Conservation (phyloP, 805 yeast genomes). For the Suhomyces sp. region DNA sequence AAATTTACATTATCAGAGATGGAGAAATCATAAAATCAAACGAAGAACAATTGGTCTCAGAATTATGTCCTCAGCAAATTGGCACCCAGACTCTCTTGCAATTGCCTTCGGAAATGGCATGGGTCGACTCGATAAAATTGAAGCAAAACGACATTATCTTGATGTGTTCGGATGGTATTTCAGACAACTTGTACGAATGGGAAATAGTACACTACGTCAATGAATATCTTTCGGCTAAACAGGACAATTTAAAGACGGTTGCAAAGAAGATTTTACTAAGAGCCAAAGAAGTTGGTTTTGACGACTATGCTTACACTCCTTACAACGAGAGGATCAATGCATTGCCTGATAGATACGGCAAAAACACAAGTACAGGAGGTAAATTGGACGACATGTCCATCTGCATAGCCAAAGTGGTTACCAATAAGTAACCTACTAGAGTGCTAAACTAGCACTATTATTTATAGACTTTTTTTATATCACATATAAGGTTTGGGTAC, state of each 20-base stretch:
- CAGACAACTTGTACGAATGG: conserved; percentile 50
- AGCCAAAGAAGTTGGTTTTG: conserved; percentile 50
- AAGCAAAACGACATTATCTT: conserved; percentile 42
- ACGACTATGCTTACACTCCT: conserved; percentile 51
- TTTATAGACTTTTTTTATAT: neutral
- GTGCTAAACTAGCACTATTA: neutral
- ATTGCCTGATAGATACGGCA: conserved; percentile 33
- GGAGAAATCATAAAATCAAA: conserved; percentile 42
- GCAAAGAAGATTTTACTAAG: conserved; percentile 40
- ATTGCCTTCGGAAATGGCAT: conserved; percentile 47
- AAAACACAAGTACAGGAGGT: conserved; percentile 44
- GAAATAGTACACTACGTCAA: conserved; percentile 42
- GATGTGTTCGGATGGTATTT: conserved; percentile 52
- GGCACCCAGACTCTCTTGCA: conserved; percentile 47
- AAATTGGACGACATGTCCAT: conserved; percentile 55
- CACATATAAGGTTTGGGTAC: neutral
- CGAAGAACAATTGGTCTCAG: conserved; percentile 45
- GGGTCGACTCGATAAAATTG: conserved; percentile 41
- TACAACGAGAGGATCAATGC: conserved; percentile 50
- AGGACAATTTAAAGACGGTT: conserved; percentile 34
- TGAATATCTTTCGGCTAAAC: conserved; percentile 24
- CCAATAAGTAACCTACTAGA: conserved; percentile 1
- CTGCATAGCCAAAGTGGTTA: conserved; percentile 44
- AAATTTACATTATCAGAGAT: conserved; percentile 45
- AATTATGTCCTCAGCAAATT: conserved; percentile 51